Conservation (phyloP, 352 stramenopile genomes). For the Phytophthora pisi region DNA sequence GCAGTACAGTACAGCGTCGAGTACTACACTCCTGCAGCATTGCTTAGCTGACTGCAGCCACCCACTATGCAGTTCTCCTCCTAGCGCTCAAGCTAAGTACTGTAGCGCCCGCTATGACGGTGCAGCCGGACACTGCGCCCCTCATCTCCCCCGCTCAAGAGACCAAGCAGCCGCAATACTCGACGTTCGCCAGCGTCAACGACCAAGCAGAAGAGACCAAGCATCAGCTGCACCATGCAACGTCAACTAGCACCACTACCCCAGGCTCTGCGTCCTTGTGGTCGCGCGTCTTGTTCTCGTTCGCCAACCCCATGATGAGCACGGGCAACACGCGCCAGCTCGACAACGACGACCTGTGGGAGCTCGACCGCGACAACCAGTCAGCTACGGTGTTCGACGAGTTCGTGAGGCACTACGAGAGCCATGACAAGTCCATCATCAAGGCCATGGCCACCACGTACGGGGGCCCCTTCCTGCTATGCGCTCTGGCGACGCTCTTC, state of each 20-base stretch:
- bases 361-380: conserved; percentile 38
- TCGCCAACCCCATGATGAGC: conserved; percentile 45
- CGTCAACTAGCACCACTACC: too few relatives aligned
- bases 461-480: conserved; percentile 30
- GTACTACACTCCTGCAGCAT: neutral
- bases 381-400: conserved; percentile 28
- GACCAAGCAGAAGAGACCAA: too few relatives aligned
- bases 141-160: too few relatives aligned
- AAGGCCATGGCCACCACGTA: conserved; percentile 36
- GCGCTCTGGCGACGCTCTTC: conserved; percentile 36
- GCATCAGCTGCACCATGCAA: too few relatives aligned
- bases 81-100: neutral
- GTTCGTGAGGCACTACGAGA: conserved; percentile 31
- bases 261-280: too few relatives aligned
- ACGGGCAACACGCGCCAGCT: conserved; percentile 55
- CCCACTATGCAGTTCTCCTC: neutral
- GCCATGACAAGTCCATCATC: conserved; percentile 30
- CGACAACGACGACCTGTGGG: conserved; percentile 48
- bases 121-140: neutral
- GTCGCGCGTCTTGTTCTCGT: conserved; percentile 10
- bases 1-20: neutral
- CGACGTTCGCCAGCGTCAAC: too few relatives aligned
- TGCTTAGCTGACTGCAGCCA: neutral
- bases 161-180: too few relatives aligned
- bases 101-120: neutral